These are phyloP conservation scores for Ustilago loliicola DNA, from an alignment of 1,284 basidiomycete species.

Conservation along the genomic window DNA sequence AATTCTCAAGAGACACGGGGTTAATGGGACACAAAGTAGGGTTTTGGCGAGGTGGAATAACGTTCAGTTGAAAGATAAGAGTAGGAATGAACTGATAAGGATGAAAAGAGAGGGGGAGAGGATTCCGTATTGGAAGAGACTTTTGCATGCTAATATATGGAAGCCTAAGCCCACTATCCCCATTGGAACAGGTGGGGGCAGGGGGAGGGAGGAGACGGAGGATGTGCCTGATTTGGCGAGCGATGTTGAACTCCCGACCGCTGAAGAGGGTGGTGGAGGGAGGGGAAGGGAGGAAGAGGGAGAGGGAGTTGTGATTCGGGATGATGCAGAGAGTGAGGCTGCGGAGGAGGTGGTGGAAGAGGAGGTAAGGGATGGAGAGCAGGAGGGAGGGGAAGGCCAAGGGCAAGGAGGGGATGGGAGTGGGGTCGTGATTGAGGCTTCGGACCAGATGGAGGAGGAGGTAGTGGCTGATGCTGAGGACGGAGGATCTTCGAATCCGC, in stretches of 20 bases:
- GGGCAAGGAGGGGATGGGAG: constrained; percentile 12
- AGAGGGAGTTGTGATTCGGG: constrained; percentile 18
- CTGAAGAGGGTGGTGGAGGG: not conserved
- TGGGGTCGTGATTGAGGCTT: constrained; percentile 20
- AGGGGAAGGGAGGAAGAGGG: constrained; percentile 9
- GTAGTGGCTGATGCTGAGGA: constrained; percentile 1
- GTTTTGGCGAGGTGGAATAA: constrained; percentile 56
- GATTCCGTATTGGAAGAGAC: constrained; percentile 55
- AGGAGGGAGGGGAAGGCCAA: too few relatives aligned
- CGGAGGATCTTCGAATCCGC: constrained; percentile 19
- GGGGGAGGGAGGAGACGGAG: constrained; percentile 37
- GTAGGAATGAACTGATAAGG: constrained; percentile 52
- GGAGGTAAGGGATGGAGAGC: not conserved
- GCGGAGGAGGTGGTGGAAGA: constrained; percentile 2
- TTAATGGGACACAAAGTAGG: constrained; percentile 22
- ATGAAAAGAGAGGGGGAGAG: constrained; percentile 46
- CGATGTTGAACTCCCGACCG: not conserved
- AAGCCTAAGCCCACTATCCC: constrained; percentile 19
- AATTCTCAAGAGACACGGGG: constrained; percentile 50
- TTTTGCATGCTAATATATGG: constrained; percentile 52
- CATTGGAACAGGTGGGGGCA: constrained; percentile 1
- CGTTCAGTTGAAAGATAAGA: constrained; percentile 64
- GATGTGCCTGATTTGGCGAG: constrained; percentile 29
- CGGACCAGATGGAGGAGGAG: not conserved
- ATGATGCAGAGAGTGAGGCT: constrained; percentile 8